A percentile compares a stretch with the other conserved stretches of the same genome.
These are phyloP conservation scores for Cercospora citrullina DNA, from an alignment of 2,329 filamentous ascomycete genomes.

Conservation along the genomic window DNA sequence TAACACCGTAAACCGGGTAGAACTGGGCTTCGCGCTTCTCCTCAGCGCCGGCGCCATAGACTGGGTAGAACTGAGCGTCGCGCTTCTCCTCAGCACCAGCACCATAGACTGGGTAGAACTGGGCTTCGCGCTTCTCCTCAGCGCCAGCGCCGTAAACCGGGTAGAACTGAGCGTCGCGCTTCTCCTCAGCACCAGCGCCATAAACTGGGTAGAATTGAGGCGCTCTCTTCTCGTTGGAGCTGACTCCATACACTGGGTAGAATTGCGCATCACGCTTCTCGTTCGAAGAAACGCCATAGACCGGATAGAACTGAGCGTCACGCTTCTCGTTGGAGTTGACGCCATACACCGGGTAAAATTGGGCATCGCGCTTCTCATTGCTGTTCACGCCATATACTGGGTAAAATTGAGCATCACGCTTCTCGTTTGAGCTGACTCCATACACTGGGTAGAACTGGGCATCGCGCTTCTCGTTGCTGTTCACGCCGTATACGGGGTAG, in stretches of 20 bases:
- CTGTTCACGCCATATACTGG: neutral
- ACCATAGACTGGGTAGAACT: conserved; percentile 4
- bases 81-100: neutral
- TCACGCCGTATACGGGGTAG: conserved; percentile 8
- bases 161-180: conserved; percentile 8
- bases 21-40: neutral
- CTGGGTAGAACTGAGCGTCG: neutral
- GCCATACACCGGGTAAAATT: neutral
- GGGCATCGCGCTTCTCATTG: neutral
- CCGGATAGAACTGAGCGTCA: neutral
- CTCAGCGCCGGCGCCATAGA: neutral
- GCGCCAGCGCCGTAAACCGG: neutral
- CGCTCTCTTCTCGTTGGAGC: neutral
- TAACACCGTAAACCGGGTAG: conserved; percentile 1
- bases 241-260: neutral
- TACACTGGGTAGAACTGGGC: conserved; percentile 7
- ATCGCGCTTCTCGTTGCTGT: conserved; percentile 1
- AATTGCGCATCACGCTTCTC: neutral
- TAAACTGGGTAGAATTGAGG: neutral
- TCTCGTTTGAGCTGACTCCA: neutral
- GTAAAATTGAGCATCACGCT: neutral
- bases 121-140: conserved; percentile 1
- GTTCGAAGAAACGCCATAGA: too few species aligned
- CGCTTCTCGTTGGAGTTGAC: neutral
- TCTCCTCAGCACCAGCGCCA: neutral